These are phyloP conservation scores for Rosa chinensis DNA, from an alignment of 306 rosid genomes.

Conservation along the genomic window DNA sequence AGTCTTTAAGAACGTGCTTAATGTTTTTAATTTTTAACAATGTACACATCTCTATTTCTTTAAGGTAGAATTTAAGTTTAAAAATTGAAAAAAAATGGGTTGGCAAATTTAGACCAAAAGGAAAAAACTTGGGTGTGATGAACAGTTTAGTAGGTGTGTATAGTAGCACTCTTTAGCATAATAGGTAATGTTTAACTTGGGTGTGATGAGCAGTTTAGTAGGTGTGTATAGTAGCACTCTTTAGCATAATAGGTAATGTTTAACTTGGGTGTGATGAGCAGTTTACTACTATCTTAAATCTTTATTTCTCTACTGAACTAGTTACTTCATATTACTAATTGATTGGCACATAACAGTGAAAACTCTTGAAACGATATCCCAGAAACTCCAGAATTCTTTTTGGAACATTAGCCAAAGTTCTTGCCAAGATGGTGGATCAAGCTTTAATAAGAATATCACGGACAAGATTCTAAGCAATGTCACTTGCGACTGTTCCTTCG, in stretches of 20 bases:
- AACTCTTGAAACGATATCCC: conserved; percentile 49
- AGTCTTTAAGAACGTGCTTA: neutral
- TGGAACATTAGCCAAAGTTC: conserved; percentile 50
- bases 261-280: neutral
- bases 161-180: neutral
- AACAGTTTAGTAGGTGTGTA: neutral
- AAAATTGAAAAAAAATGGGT: neutral
- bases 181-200: neutral
- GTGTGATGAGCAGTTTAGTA: neutral
- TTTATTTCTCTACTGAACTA: neutral
- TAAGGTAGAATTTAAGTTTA: no score
- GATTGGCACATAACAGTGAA: conserved; percentile 29
- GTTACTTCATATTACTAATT: neutral
- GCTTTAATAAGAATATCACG: neutral
- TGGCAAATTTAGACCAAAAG: neutral
- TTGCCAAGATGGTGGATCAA: conserved; percentile 27
- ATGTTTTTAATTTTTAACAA: neutral
- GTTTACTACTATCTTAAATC: neutral
- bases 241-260: neutral
- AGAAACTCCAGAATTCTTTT: conserved; percentile 32
- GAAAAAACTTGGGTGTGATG: neutral
- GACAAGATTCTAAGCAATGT: conserved; percentile 25
- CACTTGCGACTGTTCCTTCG: conserved; percentile 49
- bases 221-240: neutral
- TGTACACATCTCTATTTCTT: neutral